These are phyloP conservation scores for Vigna trinervia DNA, from an alignment of 306 rosid species.

Conservation along the genomic window DNA sequence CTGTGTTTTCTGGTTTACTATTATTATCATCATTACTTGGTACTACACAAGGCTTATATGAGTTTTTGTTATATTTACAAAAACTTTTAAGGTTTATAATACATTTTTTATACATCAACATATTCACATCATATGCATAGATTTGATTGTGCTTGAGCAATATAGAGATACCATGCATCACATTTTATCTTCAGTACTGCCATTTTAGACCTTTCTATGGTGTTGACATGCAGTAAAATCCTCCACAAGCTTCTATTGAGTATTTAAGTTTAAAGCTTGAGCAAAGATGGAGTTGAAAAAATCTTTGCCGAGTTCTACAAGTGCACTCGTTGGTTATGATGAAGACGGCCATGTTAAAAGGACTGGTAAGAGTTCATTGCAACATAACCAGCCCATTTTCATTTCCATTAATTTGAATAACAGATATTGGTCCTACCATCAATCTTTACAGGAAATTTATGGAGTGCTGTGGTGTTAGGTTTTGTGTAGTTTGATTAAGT, in stretches of 20 bases:
- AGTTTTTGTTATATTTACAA: too few relatives aligned
- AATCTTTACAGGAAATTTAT: constrained; percentile 56
- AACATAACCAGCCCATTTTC: constrained; percentile 20
- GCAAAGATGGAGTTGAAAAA: constrained; percentile 56
- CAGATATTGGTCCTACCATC: constrained; percentile 24
- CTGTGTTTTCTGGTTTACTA: too few relatives aligned
- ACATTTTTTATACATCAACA: too few relatives aligned
- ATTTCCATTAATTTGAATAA: constrained; percentile 21
- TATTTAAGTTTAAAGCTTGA: constrained; percentile 35
- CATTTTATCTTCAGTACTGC: too few relatives aligned
- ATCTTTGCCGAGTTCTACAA: constrained; percentile 52
- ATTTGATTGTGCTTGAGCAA: too few relatives aligned
- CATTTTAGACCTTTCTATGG: too few relatives aligned
- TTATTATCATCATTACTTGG: too few relatives aligned
- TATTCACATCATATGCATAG: too few relatives aligned
- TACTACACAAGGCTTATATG: too few relatives aligned
- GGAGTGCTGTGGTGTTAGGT: constrained; percentile 57
- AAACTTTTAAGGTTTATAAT: too few relatives aligned
- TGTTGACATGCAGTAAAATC: constrained; percentile 32
- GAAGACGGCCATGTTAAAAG: constrained; percentile 69
- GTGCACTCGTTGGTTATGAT: constrained; percentile 45
- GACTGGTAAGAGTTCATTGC: constrained; percentile 56
- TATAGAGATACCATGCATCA: too few relatives aligned
- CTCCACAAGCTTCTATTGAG: constrained; percentile 9
- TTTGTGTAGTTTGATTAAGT: too few relatives aligned